Evolutionary conservation across 371 early-diverging fungal species (phyloP), one percentile per base, ranked within the genome.

Genomic region (Apophysomyces ossiformis): DNA sequence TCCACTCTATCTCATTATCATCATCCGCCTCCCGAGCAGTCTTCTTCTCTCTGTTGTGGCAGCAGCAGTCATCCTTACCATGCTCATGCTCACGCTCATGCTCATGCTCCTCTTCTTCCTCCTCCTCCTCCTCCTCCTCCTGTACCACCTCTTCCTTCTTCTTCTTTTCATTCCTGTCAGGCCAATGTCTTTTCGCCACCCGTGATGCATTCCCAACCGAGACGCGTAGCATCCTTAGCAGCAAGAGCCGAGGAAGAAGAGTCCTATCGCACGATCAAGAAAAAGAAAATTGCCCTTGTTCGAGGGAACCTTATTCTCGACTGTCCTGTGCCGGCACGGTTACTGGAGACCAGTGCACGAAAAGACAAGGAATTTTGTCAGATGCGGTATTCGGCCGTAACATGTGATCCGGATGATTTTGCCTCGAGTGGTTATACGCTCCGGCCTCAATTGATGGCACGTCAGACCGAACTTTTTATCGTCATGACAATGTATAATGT

Each of bases 341-440:
- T 86, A 4, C 54, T 85, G 11, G 46, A 70, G n/a, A 70, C 69
- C n/a, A 77, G 75, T 44, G 60, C 68, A 37, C 79, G 77, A 39
- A 71, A 82, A 12, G 82, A 76, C 13, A 75, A 75, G 57, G 93
- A 92, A 66, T 90, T 88, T 66, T 85, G 84, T 35, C 83, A 84
- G 62, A 84, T 90, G 86, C 77, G 90, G 37, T 92, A 92, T 76
- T 88, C 90, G 0, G 91, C 92, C 7, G 90, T 84, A 37, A 89
- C 90, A 11, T 79, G 86, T 59, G 86, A 83, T 61, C 87, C 88
- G 1, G 72, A 85, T 68, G 82, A 85, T n/a, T 87, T 77, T 77
- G 72, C 77, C 63, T 57, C 67, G 8, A 71, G 74, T 35, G 67
- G 74, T 16, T 85, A 82, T 68, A 79, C 75, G 9, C 68, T 89